Evolutionary conservation across 2,329 filamentous ascomycete genomes (phyloP).

Genomic region (Chaetomium sp.): DNA sequence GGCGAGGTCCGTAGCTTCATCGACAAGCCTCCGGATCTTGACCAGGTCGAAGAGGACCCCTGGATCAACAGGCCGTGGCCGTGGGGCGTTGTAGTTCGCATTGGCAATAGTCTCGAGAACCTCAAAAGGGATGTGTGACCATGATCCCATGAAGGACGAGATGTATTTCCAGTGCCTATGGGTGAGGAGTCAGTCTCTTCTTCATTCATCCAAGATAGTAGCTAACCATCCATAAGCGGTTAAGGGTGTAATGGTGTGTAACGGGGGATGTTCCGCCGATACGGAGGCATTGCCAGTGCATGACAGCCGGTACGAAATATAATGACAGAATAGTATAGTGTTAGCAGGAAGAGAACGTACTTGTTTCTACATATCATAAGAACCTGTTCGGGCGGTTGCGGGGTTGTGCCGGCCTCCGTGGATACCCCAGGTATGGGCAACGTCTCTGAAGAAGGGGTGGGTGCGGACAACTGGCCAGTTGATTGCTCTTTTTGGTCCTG

Average conservation of each 20-base stretch:
- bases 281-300: too few species aligned
- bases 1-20: constrained; percentile 71
- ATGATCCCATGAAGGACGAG: constrained; percentile 75
- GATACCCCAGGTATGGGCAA: background rate
- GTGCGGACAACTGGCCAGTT: background rate
- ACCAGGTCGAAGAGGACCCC: constrained; percentile 77
- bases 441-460: too few species aligned
- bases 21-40: constrained; percentile 73
- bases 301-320: background rate
- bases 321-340: background rate
- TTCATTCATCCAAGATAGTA: background rate
- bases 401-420: constrained; percentile 3
- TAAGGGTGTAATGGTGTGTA: background rate
- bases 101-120: constrained; percentile 73
- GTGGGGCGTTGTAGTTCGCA: constrained; percentile 70
- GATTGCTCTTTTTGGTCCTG: constrained; percentile 4
- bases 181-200: background rate
- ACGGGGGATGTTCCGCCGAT: too few species aligned
- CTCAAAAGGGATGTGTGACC: constrained; percentile 73
- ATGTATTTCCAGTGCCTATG: constrained; percentile 80
- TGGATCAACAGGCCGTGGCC: constrained; percentile 70
- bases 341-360: constrained; percentile 14
- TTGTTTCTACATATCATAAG: constrained; percentile 26
- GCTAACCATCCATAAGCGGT: too few species aligned
- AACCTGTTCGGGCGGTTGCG: constrained; percentile 12